Base-by-base conservation (phyloP, 2,329 filamentous ascomycete species). In the Ceratocystis alfenasii region DNA sequence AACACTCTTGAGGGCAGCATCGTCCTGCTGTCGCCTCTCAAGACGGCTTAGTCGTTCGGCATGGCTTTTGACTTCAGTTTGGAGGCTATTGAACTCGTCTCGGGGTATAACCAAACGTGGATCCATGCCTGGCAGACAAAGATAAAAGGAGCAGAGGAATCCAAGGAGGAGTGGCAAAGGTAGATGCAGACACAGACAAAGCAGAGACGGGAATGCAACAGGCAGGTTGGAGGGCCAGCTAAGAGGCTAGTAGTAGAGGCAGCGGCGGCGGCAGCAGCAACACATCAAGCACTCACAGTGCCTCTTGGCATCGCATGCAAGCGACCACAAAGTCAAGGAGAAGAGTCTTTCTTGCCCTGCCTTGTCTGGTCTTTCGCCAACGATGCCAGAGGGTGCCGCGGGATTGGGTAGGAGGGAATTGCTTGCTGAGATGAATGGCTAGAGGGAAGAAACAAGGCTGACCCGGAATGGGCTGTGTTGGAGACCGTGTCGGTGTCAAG, bases 1-100 rank as follows among this genome's bases (percentile, higher is more conserved):
- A 66, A 95, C 88, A 68, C 89, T 95, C 76, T 93, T 95, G 68
- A 87, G 76, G 41, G 83, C 81, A 62, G 83, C 82, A 75, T 87
- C 84, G 70, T 87, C 85, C 44, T 84, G 84, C 72, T 87, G 84
- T 60, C 84, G 83, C 71, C 85, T 85, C 73, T 88, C 85, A 63
- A 88, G 74, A 69, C 83, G 78, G 68, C 81, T 75, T 65, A 88
- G 74, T 72, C 85, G 78, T 69, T 87, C 85, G 67, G 81, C 79
- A 75, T 87, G 84, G 71, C 87, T 83, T 75, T 85, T 87, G 72
- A 88, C 76, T 76, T 87, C 84, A 82, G 87, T 86, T 76, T 87
- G 84, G 74, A 88, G 78, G 79, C 79, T 82, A 73, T 85, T 84
- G 72, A 87, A 77, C 75, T 87, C 84, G 78, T 87, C 84, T 72